These are phyloP conservation scores for Aquilaria agallochum DNA, from an alignment of 441 rosid species.

Conservation along the genomic window DNA sequence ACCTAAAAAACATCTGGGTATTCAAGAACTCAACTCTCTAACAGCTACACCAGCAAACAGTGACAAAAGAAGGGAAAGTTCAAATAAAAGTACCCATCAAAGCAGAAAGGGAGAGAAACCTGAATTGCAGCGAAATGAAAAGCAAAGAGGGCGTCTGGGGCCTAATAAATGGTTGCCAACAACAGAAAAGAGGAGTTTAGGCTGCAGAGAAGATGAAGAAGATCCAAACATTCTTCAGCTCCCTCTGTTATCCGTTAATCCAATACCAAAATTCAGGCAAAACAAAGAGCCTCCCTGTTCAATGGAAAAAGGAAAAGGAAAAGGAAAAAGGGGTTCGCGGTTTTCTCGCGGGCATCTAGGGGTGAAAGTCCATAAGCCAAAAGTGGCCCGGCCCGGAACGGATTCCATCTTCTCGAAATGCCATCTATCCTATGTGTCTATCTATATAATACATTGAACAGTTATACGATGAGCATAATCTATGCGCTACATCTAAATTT, in stretches of 20 bases:
- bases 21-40: constrained; percentile 1
- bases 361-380: no score
- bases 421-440: no score
- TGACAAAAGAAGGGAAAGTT: neutral
- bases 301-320: no score
- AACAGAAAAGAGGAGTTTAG: constrained; percentile 57
- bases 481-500: no score
- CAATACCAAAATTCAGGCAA: no score
- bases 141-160: constrained; percentile 45
- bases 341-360: no score
- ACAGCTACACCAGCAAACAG: neutral
- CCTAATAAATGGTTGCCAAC: constrained; percentile 40
- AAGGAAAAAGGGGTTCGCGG: no score
- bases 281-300: no score
- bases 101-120: constrained; percentile 26
- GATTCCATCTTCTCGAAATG: no score
- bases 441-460: no score
- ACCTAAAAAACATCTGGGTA: constrained; percentile 4
- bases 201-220: constrained; percentile 41
- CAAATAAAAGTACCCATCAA: neutral
- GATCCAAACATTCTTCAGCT: constrained; percentile 44
- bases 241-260: constrained; percentile 8
- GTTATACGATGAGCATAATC: no score
- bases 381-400: no score
- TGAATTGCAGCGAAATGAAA: constrained; percentile 38